phyloP scores from a whole-genome alignment of 768 basidiomycete species.

The Phlebiopsis gigantea region DNA sequence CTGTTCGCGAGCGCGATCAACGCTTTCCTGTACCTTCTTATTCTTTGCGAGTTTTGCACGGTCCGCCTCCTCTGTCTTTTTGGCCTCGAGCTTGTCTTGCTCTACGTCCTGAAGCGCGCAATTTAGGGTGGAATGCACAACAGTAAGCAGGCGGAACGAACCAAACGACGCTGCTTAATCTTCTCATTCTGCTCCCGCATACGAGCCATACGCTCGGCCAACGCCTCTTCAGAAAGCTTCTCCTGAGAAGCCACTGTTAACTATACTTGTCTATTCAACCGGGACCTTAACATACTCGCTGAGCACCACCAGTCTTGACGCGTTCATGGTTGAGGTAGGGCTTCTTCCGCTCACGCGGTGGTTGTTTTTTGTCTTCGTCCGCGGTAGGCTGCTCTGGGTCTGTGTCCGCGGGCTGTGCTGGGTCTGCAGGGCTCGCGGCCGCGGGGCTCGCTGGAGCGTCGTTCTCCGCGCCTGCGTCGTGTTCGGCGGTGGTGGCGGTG shows the following conservation, averaged over 20 bases:
- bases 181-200: constrained; percentile 72
- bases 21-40: constrained; percentile 62
- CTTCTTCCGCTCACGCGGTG: constrained; percentile 46
- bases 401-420: constrained; percentile 3
- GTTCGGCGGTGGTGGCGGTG: constrained; percentile 4
- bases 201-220: constrained; percentile 61
- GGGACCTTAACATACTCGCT: constrained; percentile 45
- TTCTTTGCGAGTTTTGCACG: constrained; percentile 49
- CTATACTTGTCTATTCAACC: not conserved
- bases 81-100: constrained; percentile 78
- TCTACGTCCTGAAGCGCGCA: constrained; percentile 58
- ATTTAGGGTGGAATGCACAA: not conserved
- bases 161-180: constrained; percentile 65
- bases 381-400: constrained; percentile 1
- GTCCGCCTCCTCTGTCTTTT: constrained; percentile 61
- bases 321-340: constrained; percentile 81
- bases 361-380: constrained; percentile 16
- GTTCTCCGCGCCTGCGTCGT: constrained; percentile 8
- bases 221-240: constrained; percentile 62
- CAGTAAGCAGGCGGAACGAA: constrained; percentile 26
- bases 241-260: constrained; percentile 38
- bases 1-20: constrained; percentile 70
- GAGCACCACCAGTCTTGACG: constrained; percentile 75
- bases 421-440: not conserved
- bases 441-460: not conserved